These are phyloP conservation scores for Hypoxylon sp. DNA, from an alignment of 2,329 filamentous ascomycete species.

Conservation along the genomic window DNA sequence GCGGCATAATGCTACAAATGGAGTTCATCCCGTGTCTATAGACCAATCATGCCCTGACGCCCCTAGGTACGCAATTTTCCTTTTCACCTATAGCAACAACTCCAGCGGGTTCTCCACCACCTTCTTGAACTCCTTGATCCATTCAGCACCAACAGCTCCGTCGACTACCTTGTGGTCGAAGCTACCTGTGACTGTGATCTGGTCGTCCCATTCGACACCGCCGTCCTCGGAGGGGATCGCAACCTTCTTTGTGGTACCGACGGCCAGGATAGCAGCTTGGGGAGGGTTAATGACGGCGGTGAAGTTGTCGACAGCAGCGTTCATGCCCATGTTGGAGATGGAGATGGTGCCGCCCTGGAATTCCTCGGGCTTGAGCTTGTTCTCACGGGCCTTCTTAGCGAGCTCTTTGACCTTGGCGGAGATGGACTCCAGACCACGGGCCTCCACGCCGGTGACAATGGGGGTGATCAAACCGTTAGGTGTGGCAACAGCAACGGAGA, in stretches of 20 bases:
- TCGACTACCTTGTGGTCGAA: slow-evolving; percentile 99
- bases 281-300: slow-evolving; percentile 99
- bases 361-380: slow-evolving; percentile 99
- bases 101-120: slow-evolving; percentile 97
- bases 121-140: slow-evolving; percentile 97
- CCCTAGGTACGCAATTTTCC: slow-evolving; percentile 39
- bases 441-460: slow-evolving; percentile 91
- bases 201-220: slow-evolving; percentile 91
- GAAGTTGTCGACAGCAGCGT: slow-evolving; percentile 94
- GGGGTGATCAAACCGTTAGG: slow-evolving; percentile 96
- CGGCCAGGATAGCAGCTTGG: slow-evolving; percentile 93
- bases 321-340: slow-evolving; percentile 99
- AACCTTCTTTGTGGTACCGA: slow-evolving; percentile 96
- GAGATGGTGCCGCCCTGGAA: slow-evolving; percentile 99
- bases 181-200: slow-evolving; percentile 93
- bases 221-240: slow-evolving; percentile 89
- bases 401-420: slow-evolving; percentile 94
- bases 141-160: slow-evolving; percentile 95
- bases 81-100: slow-evolving; percentile 79
- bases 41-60: slow-evolving; percentile 50
- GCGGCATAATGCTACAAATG: slow-evolving; percentile 50
- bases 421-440: slow-evolving; percentile 88
- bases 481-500: slow-evolving; percentile 95
- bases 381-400: slow-evolving; percentile 93
- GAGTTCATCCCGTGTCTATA: slow-evolving; percentile 49